Evolutionary conservation across 2,329 filamentous ascomycete genomes (phyloP).

Genomic region (Pseudogymnoascus sp.): DNA sequence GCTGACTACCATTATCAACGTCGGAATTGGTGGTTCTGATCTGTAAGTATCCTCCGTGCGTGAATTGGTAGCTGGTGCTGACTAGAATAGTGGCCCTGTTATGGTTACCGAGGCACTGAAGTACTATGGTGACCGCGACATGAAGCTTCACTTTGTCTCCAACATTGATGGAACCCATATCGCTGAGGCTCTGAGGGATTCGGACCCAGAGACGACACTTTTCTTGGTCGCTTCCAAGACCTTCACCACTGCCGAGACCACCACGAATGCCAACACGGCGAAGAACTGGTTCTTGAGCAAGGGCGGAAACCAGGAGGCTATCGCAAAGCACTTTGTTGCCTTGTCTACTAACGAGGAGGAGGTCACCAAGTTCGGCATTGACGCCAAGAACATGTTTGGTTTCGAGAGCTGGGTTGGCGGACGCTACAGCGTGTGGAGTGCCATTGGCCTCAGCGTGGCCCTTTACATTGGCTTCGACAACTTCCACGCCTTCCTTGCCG

Average conservation of each 20-base stretch:
- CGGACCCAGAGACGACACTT: conserved; percentile 95
- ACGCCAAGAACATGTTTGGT: conserved; percentile 99
- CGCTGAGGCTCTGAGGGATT: conserved; percentile 79
- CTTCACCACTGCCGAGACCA: conserved; percentile 96
- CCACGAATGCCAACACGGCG: conserved; percentile 92
- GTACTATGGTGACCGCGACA: conserved; percentile 77
- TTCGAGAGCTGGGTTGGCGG: conserved; percentile 99
- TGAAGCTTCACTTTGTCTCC: conserved; percentile 95
- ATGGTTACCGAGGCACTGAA: conserved; percentile 99
- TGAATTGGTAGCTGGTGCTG: not conserved
- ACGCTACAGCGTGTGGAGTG: conserved; percentile 97
- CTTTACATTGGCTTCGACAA: conserved; percentile 96
- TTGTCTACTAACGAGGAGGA: conserved; percentile 92
- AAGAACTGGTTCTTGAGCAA: conserved; percentile 94
- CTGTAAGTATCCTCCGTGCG: conserved; percentile 57
- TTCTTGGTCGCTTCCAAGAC: conserved; percentile 99
- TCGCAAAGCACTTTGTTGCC: conserved; percentile 98
- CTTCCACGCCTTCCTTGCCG: conserved; percentile 91
- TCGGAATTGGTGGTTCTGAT: conserved; percentile 96
- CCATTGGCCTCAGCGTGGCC: conserved; percentile 89
- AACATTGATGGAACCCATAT: conserved; percentile 99
- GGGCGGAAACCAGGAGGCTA: conserved; percentile 67
- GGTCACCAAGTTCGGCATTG: conserved; percentile 97
- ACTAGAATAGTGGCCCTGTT: conserved; percentile 69
- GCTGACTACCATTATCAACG: conserved; percentile 92